Base-by-base conservation (phyloP, 345 rosid species). In the Trapa incisa region DNA sequence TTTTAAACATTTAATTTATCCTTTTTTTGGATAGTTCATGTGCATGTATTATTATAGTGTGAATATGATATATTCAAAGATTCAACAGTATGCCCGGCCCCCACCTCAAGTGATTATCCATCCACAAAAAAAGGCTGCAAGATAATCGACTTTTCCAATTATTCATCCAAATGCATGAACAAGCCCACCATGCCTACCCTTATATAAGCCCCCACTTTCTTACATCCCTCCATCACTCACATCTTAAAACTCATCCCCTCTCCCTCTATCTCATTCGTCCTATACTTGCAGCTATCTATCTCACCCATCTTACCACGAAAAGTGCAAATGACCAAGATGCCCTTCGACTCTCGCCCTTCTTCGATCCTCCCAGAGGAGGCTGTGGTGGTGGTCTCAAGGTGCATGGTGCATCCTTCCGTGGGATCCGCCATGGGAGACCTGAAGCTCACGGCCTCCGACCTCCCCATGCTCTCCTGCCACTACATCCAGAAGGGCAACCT, bases 381-480 rank as follows among this genome's bases (percentile, higher is more conserved):
- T 22, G 29, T 22, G 1, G 75, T 76, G 48, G 16, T 87, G 29
- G 68, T 81, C 71, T 86, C 95, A 36, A 77, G 76, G 74, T 80
- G 76, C 78, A 80, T 47, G 53, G 76, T 94, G 64, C 72, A 76
- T 64, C 99, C 99, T 0, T 71, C 83, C 35, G 50, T 72, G 54
- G 83, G 67, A 65, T 85, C 99, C 45, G 72, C 76, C 0, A 70
- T 86, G 41, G 81, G 52, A 45, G 92, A 93, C 75, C 80, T 93
- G 39, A 84, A 88, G 74, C 92, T 93, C 56, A 85, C 98, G 1
- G 96, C 83, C 72, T 90, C 95, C 64, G 96, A 90, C 75, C 85
- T 84, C 3, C 73, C 75, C 6, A 85, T 91, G 97, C 73, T 91
- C n/a, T 78, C 94, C n/a, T 82, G 75, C 5, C 86, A 85, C 0